Percentiles rank a stretch among this genome's conserved stretches.
Evolutionary conservation across 2,329 filamentous ascomycete species (phyloP).

Genomic region (Ophiosphaerella herpotricha): DNA sequence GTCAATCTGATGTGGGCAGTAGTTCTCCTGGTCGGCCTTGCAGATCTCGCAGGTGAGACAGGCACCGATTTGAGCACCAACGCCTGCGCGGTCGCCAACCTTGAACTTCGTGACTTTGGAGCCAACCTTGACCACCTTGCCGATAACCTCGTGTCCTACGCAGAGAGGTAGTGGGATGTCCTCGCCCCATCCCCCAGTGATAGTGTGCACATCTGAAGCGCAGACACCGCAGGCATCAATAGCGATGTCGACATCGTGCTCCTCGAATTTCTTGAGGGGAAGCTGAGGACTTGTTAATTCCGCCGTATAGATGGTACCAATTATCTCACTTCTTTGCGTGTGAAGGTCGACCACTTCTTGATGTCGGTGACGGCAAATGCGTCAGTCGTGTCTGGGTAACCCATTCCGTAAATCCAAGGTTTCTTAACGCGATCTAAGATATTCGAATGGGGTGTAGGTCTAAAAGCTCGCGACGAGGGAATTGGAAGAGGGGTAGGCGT

Average conservation of each 20-base stretch:
- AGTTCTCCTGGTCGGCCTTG: conserved; percentile 59
- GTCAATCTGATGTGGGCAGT: conserved; percentile 56
- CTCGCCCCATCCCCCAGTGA: conserved; percentile 65
- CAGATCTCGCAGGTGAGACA: conserved; percentile 57
- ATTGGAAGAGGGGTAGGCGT: conserved; percentile 16
- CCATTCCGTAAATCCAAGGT: conserved; percentile 41
- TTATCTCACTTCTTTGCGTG: conserved; percentile 57
- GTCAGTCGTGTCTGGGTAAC: conserved; percentile 57
- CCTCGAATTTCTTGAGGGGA: conserved; percentile 82
- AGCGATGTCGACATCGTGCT: conserved; percentile 86
- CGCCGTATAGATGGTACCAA: not conserved
- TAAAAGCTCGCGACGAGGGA: conserved; percentile 8
- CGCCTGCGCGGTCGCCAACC: conserved; percentile 52
- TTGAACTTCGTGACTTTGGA: conserved; percentile 56
- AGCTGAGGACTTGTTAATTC: conserved; percentile 57
- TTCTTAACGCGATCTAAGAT: conserved; percentile 6
- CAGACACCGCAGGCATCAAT: conserved; percentile 66
- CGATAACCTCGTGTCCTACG: conserved; percentile 67
- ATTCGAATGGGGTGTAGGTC: not conserved
- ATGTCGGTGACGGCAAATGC: conserved; percentile 56
- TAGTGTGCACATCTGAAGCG: conserved; percentile 55
- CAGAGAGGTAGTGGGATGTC: conserved; percentile 65
- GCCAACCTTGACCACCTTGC: conserved; percentile 56
- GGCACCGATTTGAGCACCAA: conserved; percentile 56
- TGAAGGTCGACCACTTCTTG: conserved; percentile 67